Evolutionary conservation across 2,329 filamentous ascomycete species (phyloP).

Genomic region (Apiospora aurea): DNA sequence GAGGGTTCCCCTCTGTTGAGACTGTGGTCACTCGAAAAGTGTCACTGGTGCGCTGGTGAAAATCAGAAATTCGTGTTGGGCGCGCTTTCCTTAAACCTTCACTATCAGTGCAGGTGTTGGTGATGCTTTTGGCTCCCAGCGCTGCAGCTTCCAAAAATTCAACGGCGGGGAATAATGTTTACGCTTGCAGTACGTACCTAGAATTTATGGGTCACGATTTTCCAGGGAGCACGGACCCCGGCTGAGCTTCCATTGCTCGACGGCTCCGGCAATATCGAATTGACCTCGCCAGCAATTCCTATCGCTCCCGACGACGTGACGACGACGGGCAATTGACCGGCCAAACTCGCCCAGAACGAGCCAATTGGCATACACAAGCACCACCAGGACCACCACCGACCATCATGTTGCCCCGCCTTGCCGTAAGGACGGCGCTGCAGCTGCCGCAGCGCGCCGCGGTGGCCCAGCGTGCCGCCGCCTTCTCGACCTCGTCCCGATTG

Average conservation of each 20-base stretch:
- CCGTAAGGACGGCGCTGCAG: constrained; percentile 49
- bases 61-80: background rate
- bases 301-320: constrained; percentile 14
- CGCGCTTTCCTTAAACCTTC: background rate
- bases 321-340: constrained; percentile 24
- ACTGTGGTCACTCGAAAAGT: background rate
- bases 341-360: constrained; percentile 32
- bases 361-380: constrained; percentile 51
- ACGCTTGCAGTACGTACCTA: constrained; percentile 18
- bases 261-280: constrained; percentile 23
- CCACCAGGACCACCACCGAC: constrained; percentile 51
- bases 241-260: constrained; percentile 12
- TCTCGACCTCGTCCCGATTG: constrained; percentile 55
- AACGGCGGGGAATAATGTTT: constrained; percentile 26
- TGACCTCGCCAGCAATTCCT: constrained; percentile 24
- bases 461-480: constrained; percentile 53
- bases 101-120: background rate
- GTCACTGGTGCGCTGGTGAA: background rate
- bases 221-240: background rate
- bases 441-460: constrained; percentile 54
- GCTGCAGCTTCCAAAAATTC: constrained; percentile 11
- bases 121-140: background rate
- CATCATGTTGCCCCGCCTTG: constrained; percentile 57
- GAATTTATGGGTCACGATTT: background rate
- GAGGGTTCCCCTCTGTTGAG: background rate